Percentiles rank a stretch among this genome's conserved stretches.
phyloP scores from a whole-genome alignment of 768 basidiomycete species.

The Termitomyces heimii region DNA sequence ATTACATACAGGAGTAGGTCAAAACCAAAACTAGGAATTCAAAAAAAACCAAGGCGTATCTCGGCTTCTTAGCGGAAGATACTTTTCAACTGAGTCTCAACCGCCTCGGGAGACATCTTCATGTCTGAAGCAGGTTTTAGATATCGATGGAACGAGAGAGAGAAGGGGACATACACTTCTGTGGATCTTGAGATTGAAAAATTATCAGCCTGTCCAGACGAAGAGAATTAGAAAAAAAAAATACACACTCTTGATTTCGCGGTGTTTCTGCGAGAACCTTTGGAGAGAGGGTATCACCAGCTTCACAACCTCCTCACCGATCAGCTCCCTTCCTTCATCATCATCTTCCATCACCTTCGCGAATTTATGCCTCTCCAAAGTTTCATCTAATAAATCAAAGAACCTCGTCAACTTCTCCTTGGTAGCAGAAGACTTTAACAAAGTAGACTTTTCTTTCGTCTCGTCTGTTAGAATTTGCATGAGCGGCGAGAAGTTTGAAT shows the following conservation, averaged over 20 bases:
- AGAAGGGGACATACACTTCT: slow-evolving; percentile 50
- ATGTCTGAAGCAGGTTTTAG: slow-evolving; percentile 48
- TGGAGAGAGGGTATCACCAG: slow-evolving; percentile 72
- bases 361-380: slow-evolving; percentile 67
- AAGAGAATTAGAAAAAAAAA: background rate
- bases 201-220: background rate
- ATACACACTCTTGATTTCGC: slow-evolving; percentile 71
- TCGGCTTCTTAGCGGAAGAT: slow-evolving; percentile 39
- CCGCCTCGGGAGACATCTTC: slow-evolving; percentile 69
- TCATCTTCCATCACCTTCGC: slow-evolving; percentile 72
- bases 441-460: slow-evolving; percentile 51
- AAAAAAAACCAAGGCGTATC: background rate
- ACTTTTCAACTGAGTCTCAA: slow-evolving; percentile 61
- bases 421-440: slow-evolving; percentile 30
- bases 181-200: slow-evolving; percentile 44
- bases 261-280: slow-evolving; percentile 68
- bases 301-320: slow-evolving; percentile 72
- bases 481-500: slow-evolving; percentile 77
- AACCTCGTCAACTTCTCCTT: slow-evolving; percentile 85
- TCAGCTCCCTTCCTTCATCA: slow-evolving; percentile 43
- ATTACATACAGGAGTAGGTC: background rate
- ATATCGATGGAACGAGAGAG: background rate
- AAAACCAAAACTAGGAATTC: background rate
- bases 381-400: slow-evolving; percentile 76
- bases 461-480: slow-evolving; percentile 64